These are phyloP conservation scores for Vitis cinerea DNA, from an alignment of 164 flowering plant genomes.

Conservation along the genomic window DNA sequence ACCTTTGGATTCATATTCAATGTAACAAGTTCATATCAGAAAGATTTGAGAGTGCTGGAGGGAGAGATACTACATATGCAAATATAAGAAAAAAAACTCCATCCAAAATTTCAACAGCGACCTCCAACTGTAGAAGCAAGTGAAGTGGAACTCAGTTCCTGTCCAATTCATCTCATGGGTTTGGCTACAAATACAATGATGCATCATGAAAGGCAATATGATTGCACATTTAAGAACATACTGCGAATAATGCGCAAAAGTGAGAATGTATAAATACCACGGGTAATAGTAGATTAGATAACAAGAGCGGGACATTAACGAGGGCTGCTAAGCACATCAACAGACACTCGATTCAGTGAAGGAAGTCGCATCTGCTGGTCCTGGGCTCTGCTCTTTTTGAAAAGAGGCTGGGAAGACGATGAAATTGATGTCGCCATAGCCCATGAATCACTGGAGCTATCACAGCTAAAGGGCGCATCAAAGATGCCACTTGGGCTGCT, in stretches of 20 bases:
- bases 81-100: too few species aligned
- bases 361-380: conserved; percentile 49
- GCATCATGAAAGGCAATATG: conserved; percentile 6
- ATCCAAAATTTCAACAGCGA: conserved; percentile 1
- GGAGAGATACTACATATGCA: background rate
- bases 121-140: conserved; percentile 8
- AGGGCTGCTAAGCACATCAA: conserved; percentile 34
- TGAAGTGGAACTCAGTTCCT: conserved; percentile 3
- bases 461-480: conserved; percentile 38
- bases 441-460: conserved; percentile 49
- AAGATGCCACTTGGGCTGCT: conserved; percentile 41
- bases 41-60: background rate
- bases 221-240: conserved; percentile 12
- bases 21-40: background rate
- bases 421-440: conserved; percentile 19
- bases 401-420: conserved; percentile 29
- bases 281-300: conserved; percentile 8
- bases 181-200: conserved; percentile 13
- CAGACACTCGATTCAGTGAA: conserved; percentile 32
- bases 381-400: conserved; percentile 39
- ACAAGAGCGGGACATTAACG: conserved; percentile 16
- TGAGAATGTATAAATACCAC: conserved; percentile 19
- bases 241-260: conserved; percentile 17
- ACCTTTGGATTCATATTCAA: conserved; percentile 4
- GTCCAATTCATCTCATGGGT: conserved; percentile 13